These are phyloP conservation scores for Laburnicola sp. DNA, from an alignment of 2,329 filamentous ascomycete genomes.

Conservation along the genomic window DNA sequence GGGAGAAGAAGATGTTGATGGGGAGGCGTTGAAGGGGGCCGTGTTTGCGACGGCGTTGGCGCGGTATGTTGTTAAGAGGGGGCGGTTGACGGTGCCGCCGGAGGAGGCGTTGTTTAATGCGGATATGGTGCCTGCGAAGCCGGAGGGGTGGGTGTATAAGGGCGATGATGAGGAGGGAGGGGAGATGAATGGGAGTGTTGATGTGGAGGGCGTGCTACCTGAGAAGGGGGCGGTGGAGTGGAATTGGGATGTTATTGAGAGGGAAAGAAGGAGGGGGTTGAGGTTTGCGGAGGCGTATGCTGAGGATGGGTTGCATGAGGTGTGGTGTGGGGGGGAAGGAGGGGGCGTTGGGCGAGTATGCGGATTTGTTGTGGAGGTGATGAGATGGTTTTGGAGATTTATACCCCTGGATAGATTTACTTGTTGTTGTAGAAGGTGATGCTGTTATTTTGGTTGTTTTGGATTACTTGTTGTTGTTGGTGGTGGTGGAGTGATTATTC, in stretches of 20 bases:
- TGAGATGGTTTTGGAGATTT: slow-evolving; percentile 15
- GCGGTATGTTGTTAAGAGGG: slow-evolving; percentile 56
- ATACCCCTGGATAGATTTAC: slow-evolving; percentile 13
- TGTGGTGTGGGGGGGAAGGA: slow-evolving; percentile 52
- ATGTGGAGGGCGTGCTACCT: slow-evolving; percentile 26
- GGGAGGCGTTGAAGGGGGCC: slow-evolving; percentile 45
- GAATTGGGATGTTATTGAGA: slow-evolving; percentile 64
- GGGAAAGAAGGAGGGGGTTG: slow-evolving; percentile 59
- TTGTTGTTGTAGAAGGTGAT: not conserved
- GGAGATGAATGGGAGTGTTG: slow-evolving; percentile 9
- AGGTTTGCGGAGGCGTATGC: slow-evolving; percentile 59
- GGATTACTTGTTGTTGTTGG: too few species aligned
- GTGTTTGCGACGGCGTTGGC: slow-evolving; percentile 56
- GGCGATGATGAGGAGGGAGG: slow-evolving; percentile 6
- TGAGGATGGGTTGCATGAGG: slow-evolving; percentile 56
- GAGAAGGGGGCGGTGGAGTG: slow-evolving; percentile 50
- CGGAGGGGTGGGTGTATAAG: slow-evolving; percentile 56
- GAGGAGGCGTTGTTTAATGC: slow-evolving; percentile 72
- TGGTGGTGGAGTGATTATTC: too few species aligned
- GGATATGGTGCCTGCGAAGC: slow-evolving; percentile 72
- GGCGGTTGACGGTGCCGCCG: slow-evolving; percentile 79
- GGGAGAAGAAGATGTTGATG: slow-evolving; percentile 24
- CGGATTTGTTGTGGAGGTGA: slow-evolving; percentile 38
- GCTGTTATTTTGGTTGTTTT: not conserved
- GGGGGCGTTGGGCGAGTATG: slow-evolving; percentile 50